These are phyloP conservation scores for Euphorbia schlechtendalii DNA, from an alignment of 441 rosid species.

Conservation along the genomic window DNA sequence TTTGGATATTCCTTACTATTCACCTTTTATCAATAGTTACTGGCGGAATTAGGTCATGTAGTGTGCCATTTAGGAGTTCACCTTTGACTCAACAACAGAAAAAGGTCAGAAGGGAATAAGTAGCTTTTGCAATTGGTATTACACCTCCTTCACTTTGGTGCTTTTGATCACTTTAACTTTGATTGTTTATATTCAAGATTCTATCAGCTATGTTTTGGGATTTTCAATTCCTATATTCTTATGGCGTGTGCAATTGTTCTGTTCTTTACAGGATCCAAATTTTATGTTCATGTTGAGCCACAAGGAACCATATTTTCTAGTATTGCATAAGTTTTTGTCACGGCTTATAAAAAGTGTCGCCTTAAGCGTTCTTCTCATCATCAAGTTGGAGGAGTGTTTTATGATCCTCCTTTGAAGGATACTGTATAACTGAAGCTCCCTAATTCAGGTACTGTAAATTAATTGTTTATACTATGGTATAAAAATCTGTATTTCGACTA, in stretches of 20 bases:
- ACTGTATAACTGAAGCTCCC: conserved; percentile 30
- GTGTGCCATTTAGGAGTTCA: conserved; percentile 74
- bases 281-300: conserved; percentile 51
- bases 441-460: conserved; percentile 58
- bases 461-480: background rate
- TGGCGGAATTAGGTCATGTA: conserved; percentile 76
- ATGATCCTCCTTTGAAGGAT: conserved; percentile 46
- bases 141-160: conserved; percentile 52
- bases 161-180: conserved; percentile 50
- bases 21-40: no score
- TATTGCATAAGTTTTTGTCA: conserved; percentile 43
- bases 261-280: conserved; percentile 44
- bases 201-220: conserved; percentile 66
- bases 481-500: no score
- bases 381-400: conserved; percentile 15
- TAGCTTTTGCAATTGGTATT: conserved; percentile 81
- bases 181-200: conserved; percentile 66
- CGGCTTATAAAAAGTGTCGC: conserved; percentile 46
- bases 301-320: conserved; percentile 55
- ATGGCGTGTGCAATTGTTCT: conserved; percentile 46
- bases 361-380: conserved; percentile 23
- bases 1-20: no score
- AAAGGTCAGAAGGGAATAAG: conserved; percentile 57
- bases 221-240: conserved; percentile 52
- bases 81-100: conserved; percentile 68